These are phyloP conservation scores for Suhomyces yuchorum DNA, from an alignment of 1,139 yeast genomes.

Conservation along the genomic window DNA sequence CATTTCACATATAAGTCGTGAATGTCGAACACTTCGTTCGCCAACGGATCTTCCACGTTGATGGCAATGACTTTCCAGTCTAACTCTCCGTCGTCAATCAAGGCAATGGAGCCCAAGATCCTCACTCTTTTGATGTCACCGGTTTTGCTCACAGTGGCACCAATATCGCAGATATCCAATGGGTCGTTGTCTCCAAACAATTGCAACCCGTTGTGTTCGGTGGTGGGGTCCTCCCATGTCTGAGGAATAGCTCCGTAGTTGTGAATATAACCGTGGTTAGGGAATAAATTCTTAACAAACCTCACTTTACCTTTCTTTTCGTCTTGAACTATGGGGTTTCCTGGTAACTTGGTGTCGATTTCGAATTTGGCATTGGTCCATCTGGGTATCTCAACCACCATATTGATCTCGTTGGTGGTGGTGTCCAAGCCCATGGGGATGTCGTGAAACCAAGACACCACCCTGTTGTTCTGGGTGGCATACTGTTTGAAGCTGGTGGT, in stretches of 20 bases:
- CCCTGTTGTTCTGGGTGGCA: conserved; percentile 53
- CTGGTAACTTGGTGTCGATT: conserved; percentile 62
- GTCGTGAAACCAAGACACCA: conserved; percentile 78
- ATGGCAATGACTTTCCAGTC: conserved; percentile 91
- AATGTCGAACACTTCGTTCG: conserved; percentile 69
- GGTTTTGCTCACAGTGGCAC: conserved; percentile 66
- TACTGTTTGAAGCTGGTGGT: conserved; percentile 37
- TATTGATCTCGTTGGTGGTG: conserved; percentile 69
- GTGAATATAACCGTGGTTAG: conserved; percentile 87
- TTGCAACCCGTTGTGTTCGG: conserved; percentile 70
- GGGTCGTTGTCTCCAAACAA: conserved; percentile 91
- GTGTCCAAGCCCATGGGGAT: conserved; percentile 68
- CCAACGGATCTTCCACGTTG: conserved; percentile 74
- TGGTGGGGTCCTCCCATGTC: conserved; percentile 90
- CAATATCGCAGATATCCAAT: conserved; percentile 87
- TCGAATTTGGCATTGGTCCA: conserved; percentile 92
- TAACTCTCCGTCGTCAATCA: conserved; percentile 89
- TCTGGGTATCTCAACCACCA: conserved; percentile 89
- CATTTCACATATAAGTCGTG: conserved; percentile 73
- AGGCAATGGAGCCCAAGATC: conserved; percentile 82
- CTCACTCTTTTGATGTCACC: conserved; percentile 83
- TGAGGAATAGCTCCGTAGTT: conserved; percentile 95
- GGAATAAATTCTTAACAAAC: conserved; percentile 85
- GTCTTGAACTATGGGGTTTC: conserved; percentile 87
- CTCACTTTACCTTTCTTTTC: conserved; percentile 81